Evolutionary conservation across 805 yeast species (phyloP).

Genomic region (Candida ipomoeae): DNA sequence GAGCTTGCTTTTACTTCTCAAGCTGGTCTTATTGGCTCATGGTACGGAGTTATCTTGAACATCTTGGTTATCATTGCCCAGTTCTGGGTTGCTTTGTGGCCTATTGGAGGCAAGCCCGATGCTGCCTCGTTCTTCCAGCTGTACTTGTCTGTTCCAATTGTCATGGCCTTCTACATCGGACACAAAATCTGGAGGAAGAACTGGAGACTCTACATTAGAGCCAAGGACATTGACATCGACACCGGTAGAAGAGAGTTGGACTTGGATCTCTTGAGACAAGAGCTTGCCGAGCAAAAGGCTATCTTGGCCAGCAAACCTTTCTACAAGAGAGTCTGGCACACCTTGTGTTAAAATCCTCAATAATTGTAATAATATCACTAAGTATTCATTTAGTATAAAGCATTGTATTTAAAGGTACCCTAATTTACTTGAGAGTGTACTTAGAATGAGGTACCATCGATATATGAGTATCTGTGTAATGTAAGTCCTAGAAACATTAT

Average conservation of each 20-base stretch:
- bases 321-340: slow-evolving; percentile 48
- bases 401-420: too few relatives aligned
- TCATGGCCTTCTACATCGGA: slow-evolving; percentile 50
- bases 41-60: slow-evolving; percentile 47
- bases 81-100: slow-evolving; percentile 64
- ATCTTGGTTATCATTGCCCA: slow-evolving; percentile 52
- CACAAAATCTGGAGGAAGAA: slow-evolving; percentile 52
- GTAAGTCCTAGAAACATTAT: too few relatives aligned
- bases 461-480: too few relatives aligned
- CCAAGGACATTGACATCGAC: slow-evolving; percentile 33
- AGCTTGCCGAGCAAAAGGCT: slow-evolving; percentile 54
- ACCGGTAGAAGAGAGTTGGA: slow-evolving; percentile 39
- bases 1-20: slow-evolving; percentile 54
- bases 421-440: too few relatives aligned
- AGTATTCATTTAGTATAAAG: too few relatives aligned
- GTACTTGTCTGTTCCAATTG: slow-evolving; percentile 62
- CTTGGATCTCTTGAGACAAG: slow-evolving; percentile 36
- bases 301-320: slow-evolving; percentile 43
- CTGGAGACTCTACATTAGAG: slow-evolving; percentile 28
- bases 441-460: too few relatives aligned
- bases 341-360: slow-evolving; percentile 48
- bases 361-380: too few relatives aligned
- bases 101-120: slow-evolving; percentile 38
- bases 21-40: slow-evolving; percentile 52
- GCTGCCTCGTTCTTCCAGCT: slow-evolving; percentile 51